Conservation (phyloP, 805 yeast species). For the Candida montana region DNA sequence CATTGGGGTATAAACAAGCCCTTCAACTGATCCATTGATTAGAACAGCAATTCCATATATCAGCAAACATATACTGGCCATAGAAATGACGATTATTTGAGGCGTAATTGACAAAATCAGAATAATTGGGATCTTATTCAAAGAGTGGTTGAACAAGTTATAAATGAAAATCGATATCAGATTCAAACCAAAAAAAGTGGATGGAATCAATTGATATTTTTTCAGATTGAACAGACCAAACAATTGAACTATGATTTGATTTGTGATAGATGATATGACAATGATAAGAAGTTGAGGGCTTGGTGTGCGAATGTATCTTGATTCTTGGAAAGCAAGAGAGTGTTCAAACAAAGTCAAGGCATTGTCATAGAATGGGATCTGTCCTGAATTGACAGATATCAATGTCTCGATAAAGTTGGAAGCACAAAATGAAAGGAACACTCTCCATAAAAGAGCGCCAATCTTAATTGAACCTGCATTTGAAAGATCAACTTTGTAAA, state of each 20-base stretch:
- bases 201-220: constrained; percentile 56
- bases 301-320: constrained; percentile 45
- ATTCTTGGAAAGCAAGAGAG: constrained; percentile 72
- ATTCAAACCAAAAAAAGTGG: constrained; percentile 50
- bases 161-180: constrained; percentile 45
- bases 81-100: constrained; percentile 48
- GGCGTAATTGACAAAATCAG: constrained; percentile 61
- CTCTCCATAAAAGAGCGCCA: constrained; percentile 48
- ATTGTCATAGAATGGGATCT: constrained; percentile 53
- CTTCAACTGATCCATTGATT: constrained; percentile 35
- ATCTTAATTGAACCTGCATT: background rate
- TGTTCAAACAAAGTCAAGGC: constrained; percentile 73
- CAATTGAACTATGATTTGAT: constrained; percentile 58
- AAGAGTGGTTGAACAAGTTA: constrained; percentile 35
- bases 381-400: constrained; percentile 51
- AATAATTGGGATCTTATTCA: constrained; percentile 47
- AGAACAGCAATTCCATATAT: constrained; percentile 57
- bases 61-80: constrained; percentile 45
- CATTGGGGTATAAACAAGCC: constrained; percentile 31
- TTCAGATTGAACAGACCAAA: constrained; percentile 52
- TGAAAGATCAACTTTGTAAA: background rate
- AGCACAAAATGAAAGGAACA: constrained; percentile 52
- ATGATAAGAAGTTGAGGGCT: constrained; percentile 47
- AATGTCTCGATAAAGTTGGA: constrained; percentile 66
- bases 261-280: constrained; percentile 49